Base-by-base conservation (phyloP, 805 yeast species). In the Ascoidea tarda region DNA sequence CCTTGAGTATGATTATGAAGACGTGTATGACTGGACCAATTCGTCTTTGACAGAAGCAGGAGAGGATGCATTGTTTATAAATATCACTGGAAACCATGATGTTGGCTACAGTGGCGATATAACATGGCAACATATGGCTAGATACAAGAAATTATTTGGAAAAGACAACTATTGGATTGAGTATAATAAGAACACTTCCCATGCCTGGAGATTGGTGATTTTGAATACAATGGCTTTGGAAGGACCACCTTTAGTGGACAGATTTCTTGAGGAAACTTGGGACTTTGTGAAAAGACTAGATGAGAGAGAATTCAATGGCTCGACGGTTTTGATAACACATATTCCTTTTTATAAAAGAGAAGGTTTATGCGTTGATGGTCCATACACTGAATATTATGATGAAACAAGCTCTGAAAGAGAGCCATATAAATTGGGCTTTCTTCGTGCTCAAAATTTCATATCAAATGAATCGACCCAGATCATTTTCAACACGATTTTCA, bases 41-140 rank as follows among this genome's bases (percentile, higher is more conserved):
- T 64, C 66, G 21, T 60, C 67, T 31, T 54, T 49, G 6, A 61
- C 59, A 46, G 33, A 48, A 46, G 60, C 66, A 58, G 70, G 64
- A 21, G 72, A 75, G 44, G 79, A 78, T 54, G 90, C 87, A 8
- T 67, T 86, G 45, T 79, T 91, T 62, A 76, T 88, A 55, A 93
- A 93, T 64, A 70, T 93, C 49, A 82, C 95, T 1, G 99, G 99
- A 1, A 93, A 93, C 64, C 99, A 93, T 64, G 99, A 93, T 65
- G 81, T 91, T 49, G 99, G 99, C 0, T 91, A 93, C 64, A 78
- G 86, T 49, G 98, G 98, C 0, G 99, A 93, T 66, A 87, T 95
- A 46, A 89, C 96, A 0, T 81, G 82, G 70, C 96, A 87, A 61
- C 95, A 95, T 61, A 79, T 88, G 80, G 78, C 87, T 1, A 73